Conservation (phyloP, 495 filamentous ascomycete genomes). For the Platismatia glauca region DNA sequence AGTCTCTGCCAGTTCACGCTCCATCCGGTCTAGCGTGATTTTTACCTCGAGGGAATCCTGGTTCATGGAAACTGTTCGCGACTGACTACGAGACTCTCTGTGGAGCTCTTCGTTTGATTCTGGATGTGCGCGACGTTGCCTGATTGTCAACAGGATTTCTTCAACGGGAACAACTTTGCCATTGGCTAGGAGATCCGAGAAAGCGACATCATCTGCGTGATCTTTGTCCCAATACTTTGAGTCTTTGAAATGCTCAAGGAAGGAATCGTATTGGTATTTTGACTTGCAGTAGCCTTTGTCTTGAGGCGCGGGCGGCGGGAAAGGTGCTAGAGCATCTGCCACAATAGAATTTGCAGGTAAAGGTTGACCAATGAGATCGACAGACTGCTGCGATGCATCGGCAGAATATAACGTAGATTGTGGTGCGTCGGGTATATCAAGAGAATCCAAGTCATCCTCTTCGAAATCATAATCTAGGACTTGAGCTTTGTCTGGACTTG, state of each 20-base stretch:
- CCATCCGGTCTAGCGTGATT: constrained; percentile 15
- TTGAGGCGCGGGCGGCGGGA: constrained; percentile 18
- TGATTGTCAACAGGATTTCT: constrained; percentile 8
- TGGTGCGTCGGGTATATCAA: constrained; percentile 23
- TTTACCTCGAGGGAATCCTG: constrained; percentile 14
- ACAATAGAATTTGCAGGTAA: constrained; percentile 23
- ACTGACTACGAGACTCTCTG: constrained; percentile 16
- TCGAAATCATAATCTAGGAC: constrained; percentile 10
- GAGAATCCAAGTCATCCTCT: constrained; percentile 21
- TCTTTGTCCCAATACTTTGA: constrained; percentile 14
- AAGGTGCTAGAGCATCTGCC: constrained; percentile 24
- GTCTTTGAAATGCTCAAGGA: not conserved
- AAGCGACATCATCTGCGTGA: constrained; percentile 15
- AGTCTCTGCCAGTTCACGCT: constrained; percentile 17
- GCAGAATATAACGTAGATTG: constrained; percentile 1
- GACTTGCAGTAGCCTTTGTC: constrained; percentile 17
- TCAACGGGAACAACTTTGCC: constrained; percentile 11
- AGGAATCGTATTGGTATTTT: constrained; percentile 6
- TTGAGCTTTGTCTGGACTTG: not conserved
- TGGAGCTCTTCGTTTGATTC: not conserved
- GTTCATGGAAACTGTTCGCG: constrained; percentile 12
- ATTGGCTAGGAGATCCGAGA: constrained; percentile 1
- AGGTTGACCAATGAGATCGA: constrained; percentile 18
- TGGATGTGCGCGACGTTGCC: constrained; percentile 10
- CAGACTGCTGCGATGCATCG: not conserved